These are phyloP conservation scores for Cucurbitaria berberidis DNA, from an alignment of 2,329 filamentous ascomycete species.

Conservation along the genomic window DNA sequence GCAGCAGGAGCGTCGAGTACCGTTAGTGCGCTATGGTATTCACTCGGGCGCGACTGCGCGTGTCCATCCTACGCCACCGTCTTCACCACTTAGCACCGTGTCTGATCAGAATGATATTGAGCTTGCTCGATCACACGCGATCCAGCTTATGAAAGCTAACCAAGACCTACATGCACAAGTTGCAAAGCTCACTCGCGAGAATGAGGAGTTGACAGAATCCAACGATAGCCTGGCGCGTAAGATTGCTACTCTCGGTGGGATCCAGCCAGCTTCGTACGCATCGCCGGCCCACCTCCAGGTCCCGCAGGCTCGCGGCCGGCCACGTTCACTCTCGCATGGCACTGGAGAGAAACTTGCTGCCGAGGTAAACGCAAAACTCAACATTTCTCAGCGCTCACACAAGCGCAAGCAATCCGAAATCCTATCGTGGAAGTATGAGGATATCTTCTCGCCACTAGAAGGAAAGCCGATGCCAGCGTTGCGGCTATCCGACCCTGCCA, in stretches of 20 bases:
- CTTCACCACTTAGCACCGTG: neutral
- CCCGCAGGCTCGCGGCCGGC: neutral
- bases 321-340: neutral
- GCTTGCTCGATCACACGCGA: constrained; percentile 2
- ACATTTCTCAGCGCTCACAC: neutral
- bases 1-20: constrained; percentile 19
- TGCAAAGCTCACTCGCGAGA: constrained; percentile 3
- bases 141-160: constrained; percentile 9
- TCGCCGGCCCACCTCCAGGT: no score
- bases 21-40: constrained; percentile 17
- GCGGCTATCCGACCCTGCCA: neutral
- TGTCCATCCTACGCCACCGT: neutral
- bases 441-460: constrained; percentile 5
- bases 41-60: neutral
- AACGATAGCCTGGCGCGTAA: constrained; percentile 14
- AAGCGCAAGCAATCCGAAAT: constrained; percentile 2
- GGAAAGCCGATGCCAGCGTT: neutral
- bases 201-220: constrained; percentile 2
- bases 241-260: constrained; percentile 3
- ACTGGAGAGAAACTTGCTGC: neutral
- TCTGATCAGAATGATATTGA: neutral
- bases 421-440: constrained; percentile 11
- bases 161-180: constrained; percentile 8
- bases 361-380: neutral
- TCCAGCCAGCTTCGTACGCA: neutral